Evolutionary conservation across 192 early-diverging fungal species (phyloP).

Genomic region (Linnemannia exigua): DNA sequence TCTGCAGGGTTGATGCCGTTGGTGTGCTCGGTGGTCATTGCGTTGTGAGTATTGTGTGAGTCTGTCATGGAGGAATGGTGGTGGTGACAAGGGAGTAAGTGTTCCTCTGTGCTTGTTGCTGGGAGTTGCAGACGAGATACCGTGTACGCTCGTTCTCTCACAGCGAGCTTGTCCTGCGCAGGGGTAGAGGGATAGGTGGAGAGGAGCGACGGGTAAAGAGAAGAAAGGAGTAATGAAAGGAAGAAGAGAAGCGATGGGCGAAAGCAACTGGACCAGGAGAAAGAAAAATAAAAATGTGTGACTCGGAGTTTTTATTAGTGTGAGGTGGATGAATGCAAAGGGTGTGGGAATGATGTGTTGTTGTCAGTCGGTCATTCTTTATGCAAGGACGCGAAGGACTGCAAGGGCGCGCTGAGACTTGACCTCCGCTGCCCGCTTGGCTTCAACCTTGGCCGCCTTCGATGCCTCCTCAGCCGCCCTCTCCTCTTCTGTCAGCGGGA

Average conservation of each 20-base stretch:
- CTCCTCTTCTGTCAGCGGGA: slow-evolving; percentile 50
- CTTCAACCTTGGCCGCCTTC: slow-evolving; percentile 33
- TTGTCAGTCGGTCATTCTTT: background rate
- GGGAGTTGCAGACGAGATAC: background rate
- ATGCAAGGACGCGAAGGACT: slow-evolving; percentile 40
- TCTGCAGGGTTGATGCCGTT: background rate
- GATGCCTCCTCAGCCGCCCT: slow-evolving; percentile 43
- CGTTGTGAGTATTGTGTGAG: background rate
- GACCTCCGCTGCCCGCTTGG: slow-evolving; percentile 40
- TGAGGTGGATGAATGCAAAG: slow-evolving; percentile 7
- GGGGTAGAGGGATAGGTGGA: background rate
- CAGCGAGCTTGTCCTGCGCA: background rate
- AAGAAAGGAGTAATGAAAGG: background rate
- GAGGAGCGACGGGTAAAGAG: background rate
- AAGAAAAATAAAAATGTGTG: background rate
- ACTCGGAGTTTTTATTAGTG: background rate
- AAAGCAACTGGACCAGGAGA: background rate
- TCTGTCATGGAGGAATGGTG: background rate
- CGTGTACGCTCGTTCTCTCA: background rate
- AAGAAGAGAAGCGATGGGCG: background rate
- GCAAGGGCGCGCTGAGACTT: slow-evolving; percentile 44
- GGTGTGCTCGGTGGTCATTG: background rate
- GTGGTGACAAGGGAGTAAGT: background rate
- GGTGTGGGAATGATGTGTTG: background rate
- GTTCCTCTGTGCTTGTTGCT: background rate